Conservation (phyloP, 2,329 filamentous ascomycete species). For the Aspergillus proliferans region DNA sequence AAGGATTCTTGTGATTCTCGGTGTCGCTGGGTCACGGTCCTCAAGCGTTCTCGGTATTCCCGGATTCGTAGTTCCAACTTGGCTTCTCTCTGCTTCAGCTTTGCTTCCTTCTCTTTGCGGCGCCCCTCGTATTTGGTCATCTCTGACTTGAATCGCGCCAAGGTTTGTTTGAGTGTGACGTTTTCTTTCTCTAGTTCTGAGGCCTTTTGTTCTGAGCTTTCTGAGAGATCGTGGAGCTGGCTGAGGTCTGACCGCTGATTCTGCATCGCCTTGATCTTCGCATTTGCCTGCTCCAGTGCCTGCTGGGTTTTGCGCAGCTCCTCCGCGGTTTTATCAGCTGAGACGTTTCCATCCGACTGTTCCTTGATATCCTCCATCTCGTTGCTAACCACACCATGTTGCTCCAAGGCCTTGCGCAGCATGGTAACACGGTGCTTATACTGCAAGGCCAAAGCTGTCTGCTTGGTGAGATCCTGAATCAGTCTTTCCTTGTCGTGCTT, state of each 20-base stretch:
- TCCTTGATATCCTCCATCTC: slow-evolving; percentile 17
- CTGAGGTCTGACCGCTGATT: slow-evolving; percentile 27
- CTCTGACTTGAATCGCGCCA: slow-evolving; percentile 37
- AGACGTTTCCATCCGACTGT: slow-evolving; percentile 2
- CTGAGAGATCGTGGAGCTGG: slow-evolving; percentile 28
- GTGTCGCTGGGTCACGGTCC: slow-evolving; percentile 27
- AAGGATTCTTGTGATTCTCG: slow-evolving; percentile 31
- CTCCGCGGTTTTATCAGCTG: slow-evolving; percentile 9
- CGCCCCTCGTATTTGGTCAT: slow-evolving; percentile 38
- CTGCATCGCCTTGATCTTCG: slow-evolving; percentile 29
- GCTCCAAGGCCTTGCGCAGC: slow-evolving; percentile 32
- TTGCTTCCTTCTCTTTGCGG: slow-evolving; percentile 38
- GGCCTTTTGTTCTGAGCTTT: slow-evolving; percentile 37
- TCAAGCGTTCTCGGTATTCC: slow-evolving; percentile 36
- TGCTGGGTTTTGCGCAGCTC: slow-evolving; percentile 28
- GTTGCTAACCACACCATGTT: slow-evolving; percentile 32
- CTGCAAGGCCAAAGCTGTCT: slow-evolving; percentile 39
- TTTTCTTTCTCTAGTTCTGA: slow-evolving; percentile 38
- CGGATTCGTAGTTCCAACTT: slow-evolving; percentile 35
- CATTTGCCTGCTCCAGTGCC: slow-evolving; percentile 29
- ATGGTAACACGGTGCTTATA: slow-evolving; percentile 39
- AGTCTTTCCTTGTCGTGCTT: slow-evolving; percentile 34
- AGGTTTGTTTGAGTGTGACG: slow-evolving; percentile 31
- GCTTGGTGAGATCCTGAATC: slow-evolving; percentile 37
- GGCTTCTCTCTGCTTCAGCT: slow-evolving; percentile 34